A percentile compares a stretch with the other conserved stretches of the same genome.
Conservation (phyloP, 176 grass and related monocot genomes). For the Ampelocalamus luodianensis region DNA sequence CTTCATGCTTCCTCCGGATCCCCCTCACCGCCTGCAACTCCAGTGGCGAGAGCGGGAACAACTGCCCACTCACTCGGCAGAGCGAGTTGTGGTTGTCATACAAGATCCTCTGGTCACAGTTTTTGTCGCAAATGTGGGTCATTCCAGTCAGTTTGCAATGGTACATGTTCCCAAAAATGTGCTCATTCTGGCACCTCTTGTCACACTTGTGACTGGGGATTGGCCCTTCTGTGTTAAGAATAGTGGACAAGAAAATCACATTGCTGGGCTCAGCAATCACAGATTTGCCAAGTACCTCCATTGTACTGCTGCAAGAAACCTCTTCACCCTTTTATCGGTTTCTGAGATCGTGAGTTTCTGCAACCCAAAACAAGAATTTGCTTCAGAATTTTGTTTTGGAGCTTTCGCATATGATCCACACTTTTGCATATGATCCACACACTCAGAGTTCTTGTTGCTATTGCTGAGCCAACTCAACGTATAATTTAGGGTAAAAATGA, state of each 20-base stretch:
- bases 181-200: constrained; percentile 90
- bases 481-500: background rate
- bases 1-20: constrained; percentile 91
- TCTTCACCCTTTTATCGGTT: constrained; percentile 46
- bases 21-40: constrained; percentile 91
- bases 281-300: constrained; percentile 98
- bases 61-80: constrained; percentile 87
- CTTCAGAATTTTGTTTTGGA: constrained; percentile 62
- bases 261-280: constrained; percentile 96
- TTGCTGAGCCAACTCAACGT: constrained; percentile 7
- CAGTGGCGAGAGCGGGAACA: constrained; percentile 82
- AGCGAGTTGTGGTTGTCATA: constrained; percentile 96
- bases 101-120: constrained; percentile 96
- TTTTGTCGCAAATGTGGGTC: constrained; percentile 97
- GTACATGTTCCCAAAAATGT: constrained; percentile 95
- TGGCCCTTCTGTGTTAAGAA: constrained; percentile 85
- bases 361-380: constrained; percentile 83
- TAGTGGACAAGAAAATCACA: constrained; percentile 94
- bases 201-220: constrained; percentile 93
- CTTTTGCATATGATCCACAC: constrained; percentile 31
- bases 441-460: constrained; percentile 18
- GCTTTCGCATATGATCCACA: constrained; percentile 37
- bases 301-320: constrained; percentile 44
- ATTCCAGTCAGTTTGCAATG: constrained; percentile 85
- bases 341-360: constrained; percentile 59